Evolutionary conservation across 2,329 filamentous ascomycete species (phyloP).

Genomic region (Penicillium corylophilum): DNA sequence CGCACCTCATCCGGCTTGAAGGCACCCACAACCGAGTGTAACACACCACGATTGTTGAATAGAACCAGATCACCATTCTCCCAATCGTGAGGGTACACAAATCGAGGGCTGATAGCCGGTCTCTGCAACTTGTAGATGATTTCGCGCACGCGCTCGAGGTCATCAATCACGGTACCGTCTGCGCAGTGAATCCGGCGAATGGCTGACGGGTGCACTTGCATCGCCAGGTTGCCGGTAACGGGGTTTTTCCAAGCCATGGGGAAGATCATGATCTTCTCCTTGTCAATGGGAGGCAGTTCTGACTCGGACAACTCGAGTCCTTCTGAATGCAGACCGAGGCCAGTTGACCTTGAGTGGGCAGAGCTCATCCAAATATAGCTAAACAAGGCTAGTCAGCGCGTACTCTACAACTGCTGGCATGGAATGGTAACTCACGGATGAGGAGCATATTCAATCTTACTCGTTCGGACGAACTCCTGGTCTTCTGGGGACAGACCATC

Average conservation of each 20-base stretch:
- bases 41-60: slow-evolving; percentile 73
- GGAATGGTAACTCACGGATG: slow-evolving; percentile 56
- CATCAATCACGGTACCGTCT: slow-evolving; percentile 67
- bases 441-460: slow-evolving; percentile 71
- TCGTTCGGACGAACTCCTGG: slow-evolving; percentile 65
- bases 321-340: slow-evolving; percentile 70
- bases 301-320: slow-evolving; percentile 59
- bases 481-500: slow-evolving; percentile 64
- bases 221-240: slow-evolving; percentile 64
- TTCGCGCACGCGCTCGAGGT: slow-evolving; percentile 64
- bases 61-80: slow-evolving; percentile 72
- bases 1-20: slow-evolving; percentile 72
- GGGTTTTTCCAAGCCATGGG: slow-evolving; percentile 80
- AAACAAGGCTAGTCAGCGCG: neutral
- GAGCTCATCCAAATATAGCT: slow-evolving; percentile 72
- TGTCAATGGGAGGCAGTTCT: slow-evolving; percentile 65
- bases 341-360: slow-evolving; percentile 65
- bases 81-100: slow-evolving; percentile 76
- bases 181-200: slow-evolving; percentile 66
- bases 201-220: slow-evolving; percentile 73
- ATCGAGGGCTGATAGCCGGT: slow-evolving; percentile 66
- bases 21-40: slow-evolving; percentile 73
- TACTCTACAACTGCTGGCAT: neutral
- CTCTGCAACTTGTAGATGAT: slow-evolving; percentile 71
- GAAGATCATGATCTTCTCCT: slow-evolving; percentile 66